Evolutionary conservation across 2,329 filamentous ascomycete genomes (phyloP), one percentile per base, ranked within the genome.

Genomic region (Emydomyces testavorans): DNA sequence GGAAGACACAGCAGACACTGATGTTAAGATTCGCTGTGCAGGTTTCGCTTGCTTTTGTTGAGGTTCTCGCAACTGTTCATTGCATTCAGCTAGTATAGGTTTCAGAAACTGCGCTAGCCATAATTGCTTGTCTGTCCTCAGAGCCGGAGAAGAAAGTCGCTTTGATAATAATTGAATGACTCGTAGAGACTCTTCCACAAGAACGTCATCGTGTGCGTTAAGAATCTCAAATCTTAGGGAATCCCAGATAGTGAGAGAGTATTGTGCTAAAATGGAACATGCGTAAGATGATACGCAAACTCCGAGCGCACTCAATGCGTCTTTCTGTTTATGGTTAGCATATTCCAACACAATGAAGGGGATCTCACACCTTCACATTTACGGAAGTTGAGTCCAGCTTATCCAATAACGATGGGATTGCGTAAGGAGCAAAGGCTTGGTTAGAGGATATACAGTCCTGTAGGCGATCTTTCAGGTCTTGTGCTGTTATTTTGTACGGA

Each of bases 151-250:
- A 1, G 77, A 76, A 6, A 84, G 65, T 18, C 74, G 71, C 45
- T 65, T 66, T 13, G 77, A 73, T 49, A 83, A 77, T 16, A 70
- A 65, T 46, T 72, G 69, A 6, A 83, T 61, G 1, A 71, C 73
- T 18, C 69, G 64, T 13, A 83, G 62, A 5, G 80, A 76, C 55
- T 77, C 74, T 41, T 78, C 69, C 0, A 78, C 77, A 6, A 84
- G 64, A 43, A 82, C 76, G 47, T 82, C 78, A 56, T 83, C 80
- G 59, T 82, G 77, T 0, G 77, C 74, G 53, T 79, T 81, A 11
- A 84, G 66, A 8, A 84, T 75, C 56, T 84, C 80, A 54, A 81
- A 84, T 59, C 83, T 84, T 44, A 84, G 60, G 6, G 78, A 73
- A 55, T 83, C 79, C 80, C 80, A 84, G 2, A 83, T 66, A 0